These are phyloP conservation scores for Apocynum venetum DNA, from an alignment of 257 asterid species.

Conservation along the genomic window DNA sequence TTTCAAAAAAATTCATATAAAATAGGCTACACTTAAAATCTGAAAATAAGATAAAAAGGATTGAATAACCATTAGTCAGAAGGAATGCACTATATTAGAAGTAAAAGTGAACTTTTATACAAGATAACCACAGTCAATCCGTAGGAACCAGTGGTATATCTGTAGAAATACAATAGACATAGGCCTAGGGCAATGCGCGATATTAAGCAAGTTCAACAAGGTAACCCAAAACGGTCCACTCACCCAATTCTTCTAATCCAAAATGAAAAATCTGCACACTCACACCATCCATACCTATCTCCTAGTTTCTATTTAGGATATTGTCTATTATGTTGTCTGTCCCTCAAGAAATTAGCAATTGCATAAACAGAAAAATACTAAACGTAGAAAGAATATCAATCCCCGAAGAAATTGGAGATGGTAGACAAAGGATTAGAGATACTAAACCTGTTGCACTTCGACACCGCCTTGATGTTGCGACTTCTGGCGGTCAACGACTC, in stretches of 20 bases:
- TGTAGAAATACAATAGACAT: background rate
- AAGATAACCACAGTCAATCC: too few species aligned
- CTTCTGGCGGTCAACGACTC: background rate
- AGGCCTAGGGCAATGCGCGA: background rate
- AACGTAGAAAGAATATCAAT: background rate
- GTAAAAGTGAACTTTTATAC: too few species aligned
- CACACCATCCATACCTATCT: background rate
- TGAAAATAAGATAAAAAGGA: background rate
- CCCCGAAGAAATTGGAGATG: background rate
- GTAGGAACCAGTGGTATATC: too few species aligned
- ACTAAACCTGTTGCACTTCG: background rate
- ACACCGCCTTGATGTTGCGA: background rate
- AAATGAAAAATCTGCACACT: background rate
- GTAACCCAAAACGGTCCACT: background rate
- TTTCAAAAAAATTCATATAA: too few species aligned
- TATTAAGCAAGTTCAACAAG: background rate
- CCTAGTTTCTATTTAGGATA: background rate
- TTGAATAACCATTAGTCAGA: background rate
- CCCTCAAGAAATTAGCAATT: background rate
- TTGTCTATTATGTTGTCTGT: background rate
- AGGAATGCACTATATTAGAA: too few species aligned
- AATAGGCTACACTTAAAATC: background rate
- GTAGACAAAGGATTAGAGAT: background rate
- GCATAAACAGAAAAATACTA: background rate
- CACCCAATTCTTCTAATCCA: background rate